Base-by-base conservation (phyloP, 768 basidiomycete species). In the Amanita polypyramis region DNA sequence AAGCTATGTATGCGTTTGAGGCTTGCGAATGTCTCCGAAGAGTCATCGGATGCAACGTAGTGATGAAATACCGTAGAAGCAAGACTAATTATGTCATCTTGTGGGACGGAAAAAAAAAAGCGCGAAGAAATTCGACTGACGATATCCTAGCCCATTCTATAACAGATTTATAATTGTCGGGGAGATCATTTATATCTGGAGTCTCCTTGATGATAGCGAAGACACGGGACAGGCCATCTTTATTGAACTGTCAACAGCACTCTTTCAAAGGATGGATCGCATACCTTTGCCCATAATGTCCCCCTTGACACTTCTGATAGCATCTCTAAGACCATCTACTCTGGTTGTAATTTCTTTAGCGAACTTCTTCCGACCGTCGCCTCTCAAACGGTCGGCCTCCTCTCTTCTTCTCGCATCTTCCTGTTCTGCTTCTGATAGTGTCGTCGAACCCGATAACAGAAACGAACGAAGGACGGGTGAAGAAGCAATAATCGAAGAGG, bases 111-210 rank as follows among this genome's bases (percentile, higher is more conserved):
- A 14, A 47, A 45, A 32, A 49, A n/a, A 17, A 14, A 6, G 43
- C 27, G n/a, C 36, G 19, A 5, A 43, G n/a, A 20, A 23, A 34
- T 38, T 23, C 2, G 17, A 74, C 92, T 60, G 51, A 95, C 92
- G 95, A 95, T 60, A 97, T 96, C 47, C 94, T 72, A 4, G 87
- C 96, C 95, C 96, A 99, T 64, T 98, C 95, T 5, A 95, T 60
- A 39, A 97, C 91, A 34, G 92, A 87, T 54, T 79, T 74, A 58
- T 93, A 97, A 52, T 94, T 89, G 5, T 69, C 61, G 5, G 96
- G 95, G 37, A 99, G 66, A 58, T 81, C 77, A 49, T 76, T 73
- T 7, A 94, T 80, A 49, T 81, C 70, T 6, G 85, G 78, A 3
- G 86, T 94, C 34, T 76, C 65, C 65, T 90, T 86, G 61, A 99